Base-by-base conservation (phyloP, 2,329 filamentous ascomycete species). In the Pseudogymnoascus sp. region DNA sequence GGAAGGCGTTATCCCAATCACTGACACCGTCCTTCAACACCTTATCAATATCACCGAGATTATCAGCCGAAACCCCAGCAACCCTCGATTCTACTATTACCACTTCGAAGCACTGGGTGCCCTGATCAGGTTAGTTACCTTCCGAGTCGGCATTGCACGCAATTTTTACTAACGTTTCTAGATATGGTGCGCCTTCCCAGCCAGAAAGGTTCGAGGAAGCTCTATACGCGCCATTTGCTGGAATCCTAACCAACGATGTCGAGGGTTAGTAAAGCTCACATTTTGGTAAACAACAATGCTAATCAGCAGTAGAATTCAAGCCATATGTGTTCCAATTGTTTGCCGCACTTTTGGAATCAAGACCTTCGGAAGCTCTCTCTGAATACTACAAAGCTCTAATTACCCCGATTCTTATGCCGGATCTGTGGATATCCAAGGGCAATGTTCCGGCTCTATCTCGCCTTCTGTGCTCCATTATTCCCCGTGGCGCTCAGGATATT, bases 41-140 rank as follows among this genome's bases (percentile, higher is more conserved):
- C 82, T 99, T 62, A 85, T 96, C 70, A 87, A 83, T 64, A 97
- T 99, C 68, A 96, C 92, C 57, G 88, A 89, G 69, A 87, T 96
- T 67, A 97, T 97, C 74, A 88, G 91, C 71, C 84, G 88, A 67
- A 99, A 99, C 74, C 94, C 94, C 0, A 97, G 92, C 77, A 99
- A 99, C 74, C 94, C 94, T 2, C 85, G 91, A 11, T 99, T 99
- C 77, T 97, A 97, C 76, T 99, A 99, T 78, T 99, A 93, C 74
- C 91, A 96, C 72, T 99, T 99, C 65, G 94, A 99, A 77, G 90
- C 91, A 2, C 78, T 99, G 50, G 94, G 94, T 34, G 93, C 94
- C 14, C 80, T 99, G 57, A 89, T 97, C 61, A 85, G 87, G 71
- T 84, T 73, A 66, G 75, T 68, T 38, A 14, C 35, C 14, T 37